These are phyloP conservation scores for Cinchona pubescens DNA, from an alignment of 257 asterid genomes.

Conservation along the genomic window DNA sequence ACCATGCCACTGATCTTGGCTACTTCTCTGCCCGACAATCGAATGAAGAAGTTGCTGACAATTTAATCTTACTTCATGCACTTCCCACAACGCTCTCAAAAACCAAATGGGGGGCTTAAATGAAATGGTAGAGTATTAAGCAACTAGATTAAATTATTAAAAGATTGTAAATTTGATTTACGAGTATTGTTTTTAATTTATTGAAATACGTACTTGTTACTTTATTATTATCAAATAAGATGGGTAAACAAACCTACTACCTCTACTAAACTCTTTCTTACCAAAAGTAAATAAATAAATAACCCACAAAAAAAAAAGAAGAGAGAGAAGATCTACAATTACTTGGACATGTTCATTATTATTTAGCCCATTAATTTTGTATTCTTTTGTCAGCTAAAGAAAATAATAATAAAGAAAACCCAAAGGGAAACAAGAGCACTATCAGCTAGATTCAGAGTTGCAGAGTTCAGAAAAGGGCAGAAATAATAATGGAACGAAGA, in stretches of 20 bases:
- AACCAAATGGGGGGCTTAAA: too few species aligned
- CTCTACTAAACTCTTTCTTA: too few species aligned
- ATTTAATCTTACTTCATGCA: not conserved
- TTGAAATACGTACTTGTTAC: too few species aligned
- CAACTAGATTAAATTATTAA: too few species aligned
- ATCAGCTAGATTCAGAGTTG: not conserved
- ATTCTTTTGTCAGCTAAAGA: not conserved
- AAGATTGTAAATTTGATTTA: too few species aligned
- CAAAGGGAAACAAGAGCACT: not conserved
- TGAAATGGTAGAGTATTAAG: too few species aligned
- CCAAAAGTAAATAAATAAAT: too few species aligned
- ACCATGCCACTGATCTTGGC: slow-evolving; percentile 17
- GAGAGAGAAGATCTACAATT: too few species aligned
- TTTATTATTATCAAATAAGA: too few species aligned
- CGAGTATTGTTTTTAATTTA: too few species aligned
- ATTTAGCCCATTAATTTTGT: not conserved
- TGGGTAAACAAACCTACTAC: too few species aligned
- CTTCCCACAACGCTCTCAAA: not conserved
- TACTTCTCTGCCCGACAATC: not conserved
- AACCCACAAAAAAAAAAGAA: not conserved
- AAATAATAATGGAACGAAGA: slow-evolving; percentile 10
- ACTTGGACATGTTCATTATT: slow-evolving; percentile 1
- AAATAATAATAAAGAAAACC: not conserved
- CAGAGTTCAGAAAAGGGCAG: not conserved
- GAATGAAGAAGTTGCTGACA: not conserved